Conservation (phyloP, 2,329 filamentous ascomycete genomes). For the Colletotrichum sp. region DNA sequence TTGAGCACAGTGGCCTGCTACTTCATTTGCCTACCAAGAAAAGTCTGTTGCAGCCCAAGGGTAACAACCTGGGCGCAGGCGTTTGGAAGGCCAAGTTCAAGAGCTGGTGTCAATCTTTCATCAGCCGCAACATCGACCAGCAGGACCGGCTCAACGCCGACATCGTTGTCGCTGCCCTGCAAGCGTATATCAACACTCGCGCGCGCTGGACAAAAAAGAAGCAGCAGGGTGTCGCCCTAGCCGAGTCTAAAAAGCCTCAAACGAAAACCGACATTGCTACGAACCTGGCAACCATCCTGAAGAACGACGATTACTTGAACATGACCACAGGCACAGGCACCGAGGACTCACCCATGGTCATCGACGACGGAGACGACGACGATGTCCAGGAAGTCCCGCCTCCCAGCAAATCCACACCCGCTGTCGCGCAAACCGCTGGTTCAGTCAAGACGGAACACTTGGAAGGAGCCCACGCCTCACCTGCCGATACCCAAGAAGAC, state of each 20-base stretch:
- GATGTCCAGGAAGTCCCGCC: not conserved
- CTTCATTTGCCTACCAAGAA: conserved; percentile 7
- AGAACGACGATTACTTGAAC: not conserved
- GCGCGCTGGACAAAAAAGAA: conserved; percentile 15
- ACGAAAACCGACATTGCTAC: conserved; percentile 4
- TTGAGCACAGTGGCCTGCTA: not conserved
- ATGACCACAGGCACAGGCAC: not conserved
- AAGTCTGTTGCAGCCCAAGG: conserved; percentile 9
- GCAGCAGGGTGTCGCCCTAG: not conserved
- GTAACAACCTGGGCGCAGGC: not conserved
- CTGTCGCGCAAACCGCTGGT: not conserved
- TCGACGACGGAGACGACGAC: conserved; percentile 14
- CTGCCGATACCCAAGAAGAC: not conserved
- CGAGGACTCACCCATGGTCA: conserved; percentile 3
- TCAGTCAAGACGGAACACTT: not conserved
- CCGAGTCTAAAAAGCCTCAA: conserved; percentile 5
- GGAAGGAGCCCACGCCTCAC: not conserved
- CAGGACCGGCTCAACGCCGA: conserved; percentile 5
- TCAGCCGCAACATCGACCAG: conserved; percentile 12
- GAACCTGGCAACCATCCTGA: conserved; percentile 1
- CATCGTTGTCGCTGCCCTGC: conserved; percentile 1
- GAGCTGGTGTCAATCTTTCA: conserved; percentile 37
- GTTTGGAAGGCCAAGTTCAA: conserved; percentile 38
- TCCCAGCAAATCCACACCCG: not conserved
- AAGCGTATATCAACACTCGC: conserved; percentile 1